Percentiles rank a stretch among this genome's conserved stretches.
phyloP scores from a whole-genome alignment of 2,329 filamentous ascomycete genomes.

The Neocucurbitaria cava region DNA sequence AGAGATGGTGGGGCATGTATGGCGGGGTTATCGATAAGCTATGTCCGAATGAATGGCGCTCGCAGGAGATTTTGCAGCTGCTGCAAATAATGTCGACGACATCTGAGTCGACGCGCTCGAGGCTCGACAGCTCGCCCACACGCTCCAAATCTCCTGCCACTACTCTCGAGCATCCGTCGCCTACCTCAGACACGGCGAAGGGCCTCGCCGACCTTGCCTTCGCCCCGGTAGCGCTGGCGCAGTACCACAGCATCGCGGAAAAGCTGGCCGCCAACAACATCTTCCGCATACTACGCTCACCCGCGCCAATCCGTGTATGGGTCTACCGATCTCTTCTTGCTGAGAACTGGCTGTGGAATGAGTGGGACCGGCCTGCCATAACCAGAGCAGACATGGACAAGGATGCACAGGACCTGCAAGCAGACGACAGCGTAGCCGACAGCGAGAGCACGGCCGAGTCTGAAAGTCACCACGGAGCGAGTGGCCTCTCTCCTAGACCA shows the following conservation, averaged over 20 bases:
- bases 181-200: constrained; percentile 6
- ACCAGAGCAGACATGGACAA: constrained; percentile 7
- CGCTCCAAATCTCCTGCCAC: constrained; percentile 10
- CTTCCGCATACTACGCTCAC: constrained; percentile 33
- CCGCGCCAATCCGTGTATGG: constrained; percentile 35
- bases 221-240: constrained; percentile 30
- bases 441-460: constrained; percentile 16
- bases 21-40: background rate
- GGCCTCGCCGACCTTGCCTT: constrained; percentile 21
- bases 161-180: constrained; percentile 2
- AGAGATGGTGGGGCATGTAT: background rate
- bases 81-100: constrained; percentile 13
- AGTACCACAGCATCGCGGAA: constrained; percentile 29
- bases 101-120: constrained; percentile 15
- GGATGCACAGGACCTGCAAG: constrained; percentile 3
- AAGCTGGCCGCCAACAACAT: constrained; percentile 33
- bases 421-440: constrained; percentile 13
- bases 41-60: background rate
- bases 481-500: constrained; percentile 27
- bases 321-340: constrained; percentile 32
- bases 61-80: constrained; percentile 8
- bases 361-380: constrained; percentile 20
- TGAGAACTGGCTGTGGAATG: constrained; percentile 30
- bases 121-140: constrained; percentile 5
- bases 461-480: constrained; percentile 23